Base-by-base conservation (phyloP, 495 filamentous ascomycete genomes). In the Hypoxylon cercidicola region DNA sequence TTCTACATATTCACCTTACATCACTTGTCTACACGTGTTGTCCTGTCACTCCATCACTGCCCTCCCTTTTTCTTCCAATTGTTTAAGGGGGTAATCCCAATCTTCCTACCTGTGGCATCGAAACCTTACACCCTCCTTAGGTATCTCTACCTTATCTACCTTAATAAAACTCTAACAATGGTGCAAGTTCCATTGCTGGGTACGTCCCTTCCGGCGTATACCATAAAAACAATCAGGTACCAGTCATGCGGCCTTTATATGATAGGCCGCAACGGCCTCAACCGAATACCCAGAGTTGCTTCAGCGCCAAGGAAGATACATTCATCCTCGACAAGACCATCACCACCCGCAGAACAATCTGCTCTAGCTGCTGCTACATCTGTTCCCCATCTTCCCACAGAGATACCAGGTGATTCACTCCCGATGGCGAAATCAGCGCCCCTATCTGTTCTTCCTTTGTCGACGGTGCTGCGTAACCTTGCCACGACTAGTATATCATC, bases 401-500 rank as follows among this genome's bases (percentile, higher is more conserved):
- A 62, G 21, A 8, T 60, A 19, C 55, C 62, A 30, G 16, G 55
- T 11, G 47, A 64, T 28, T 62, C 69, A 18, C 44, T 48, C 9
- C 53, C 69, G 32, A 77, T 74, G 74, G 47, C 61, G 18, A 76
- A 69, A 19, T 44, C 72, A 10, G 55, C 87, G 4, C 87, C 90
- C 3, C 76, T 97, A 23, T 85, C 89, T 2, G 82, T 90, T 43
- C 83, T 98, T 32, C 91, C 94, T 2, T 77, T 92, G 0, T 84
- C 84, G 13, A 87, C 82, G 19, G 81, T 98, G 45, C 75, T 97
- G 41, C 90, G 94, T 21, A 93, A 92, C 8, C 80, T 93, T 60
- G 80, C 91, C 56, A 90, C 93, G 12, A 89, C 90, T 12, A 87
- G 87, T 18, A 81, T 97, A 54, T 97, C 93, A 0, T 92, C 90